Evolutionary conservation across 2,329 filamentous ascomycete species (phyloP), one percentile per base, ranked within the genome.

Genomic region (Calonectria fujianensis): DNA sequence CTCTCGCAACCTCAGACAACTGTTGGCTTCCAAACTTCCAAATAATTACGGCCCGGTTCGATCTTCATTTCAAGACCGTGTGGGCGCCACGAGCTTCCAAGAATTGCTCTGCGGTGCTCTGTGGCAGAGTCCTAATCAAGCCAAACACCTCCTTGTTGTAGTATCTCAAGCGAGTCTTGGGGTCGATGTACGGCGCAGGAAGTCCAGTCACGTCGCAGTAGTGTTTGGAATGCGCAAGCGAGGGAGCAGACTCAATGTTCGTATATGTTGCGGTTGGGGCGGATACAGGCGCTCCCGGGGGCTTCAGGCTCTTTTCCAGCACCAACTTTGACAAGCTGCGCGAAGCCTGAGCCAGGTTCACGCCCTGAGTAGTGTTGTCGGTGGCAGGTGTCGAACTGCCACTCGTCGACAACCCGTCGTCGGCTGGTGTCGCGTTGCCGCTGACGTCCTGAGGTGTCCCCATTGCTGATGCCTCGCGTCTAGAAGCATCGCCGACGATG

Each of bases 171-270:
- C 96, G 91, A 50, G 96, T 98, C 90, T 99, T 99, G 3, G 97
- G 97, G 83, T 99, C 97, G 39, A 95, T 92, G 84, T 99, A 99
- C 8, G 94, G 94, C 37, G 96, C 95, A n/a, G 95, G 92, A 77
- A 99, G 87, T 1, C 97, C 97, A 1, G 97, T 99, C 80, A 99
- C 91, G 85, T 99, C 97, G 88, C 97, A 99, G 86, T 98, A 99
- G 81, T 94, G 94, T 85, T 93, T 96, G 82, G 95, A 91, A 79
- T 95, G 94, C 66, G 94, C 94, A 80, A 98, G 88, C 73, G 94
- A 97, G 50, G 97, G 97, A 4, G 97, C 96, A 63, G 95, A 96
- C 85, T 98, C 97, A 76, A 99, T 97, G 83, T 98, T 98, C 9
- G 95, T 98, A 85, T 98, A 99, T 1, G 97, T 98, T 39, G 94